These are phyloP conservation scores for Coniosporium apollinis DNA, from an alignment of 495 filamentous ascomycete species.

Conservation along the genomic window DNA sequence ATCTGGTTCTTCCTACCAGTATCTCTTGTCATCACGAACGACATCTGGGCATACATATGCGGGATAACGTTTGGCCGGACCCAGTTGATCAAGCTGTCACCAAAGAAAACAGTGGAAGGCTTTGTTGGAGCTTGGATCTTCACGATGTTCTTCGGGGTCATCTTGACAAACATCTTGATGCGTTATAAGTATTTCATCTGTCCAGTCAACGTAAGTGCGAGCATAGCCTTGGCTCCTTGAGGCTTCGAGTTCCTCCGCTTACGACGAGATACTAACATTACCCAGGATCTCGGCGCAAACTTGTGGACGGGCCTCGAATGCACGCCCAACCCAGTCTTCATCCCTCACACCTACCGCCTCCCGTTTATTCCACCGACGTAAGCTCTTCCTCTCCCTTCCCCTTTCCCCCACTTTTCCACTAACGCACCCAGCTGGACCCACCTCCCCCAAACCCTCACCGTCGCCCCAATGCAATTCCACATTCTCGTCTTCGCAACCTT, in stretches of 20 bases:
- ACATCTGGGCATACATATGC: constrained; percentile 96
- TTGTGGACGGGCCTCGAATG: constrained; percentile 83
- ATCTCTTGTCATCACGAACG: constrained; percentile 90
- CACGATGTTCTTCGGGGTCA: constrained; percentile 70
- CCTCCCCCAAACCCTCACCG: constrained; percentile 41
- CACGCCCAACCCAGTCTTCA: constrained; percentile 82
- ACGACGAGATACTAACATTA: constrained; percentile 10
- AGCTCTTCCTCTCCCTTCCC: no score
- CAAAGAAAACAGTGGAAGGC: constrained; percentile 98
- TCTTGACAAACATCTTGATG: constrained; percentile 76
- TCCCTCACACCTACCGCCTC: constrained; percentile 61
- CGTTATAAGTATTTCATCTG: constrained; percentile 96
- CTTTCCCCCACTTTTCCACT: no score
- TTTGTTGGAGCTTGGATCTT: constrained; percentile 96
- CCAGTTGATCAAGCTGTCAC: constrained; percentile 92
- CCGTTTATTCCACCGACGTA: constrained; percentile 43
- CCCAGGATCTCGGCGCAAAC: constrained; percentile 78
- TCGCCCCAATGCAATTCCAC: constrained; percentile 90
- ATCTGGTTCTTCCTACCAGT: constrained; percentile 99
- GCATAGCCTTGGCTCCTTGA: no score
- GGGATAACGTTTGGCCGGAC: constrained; percentile 95
- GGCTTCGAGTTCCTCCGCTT: no score
- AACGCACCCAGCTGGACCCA: constrained; percentile 36
- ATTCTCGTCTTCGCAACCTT: constrained; percentile 83
- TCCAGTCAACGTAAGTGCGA: constrained; percentile 58